Evolutionary conservation across 176 grass and related monocot genomes (phyloP).

Genomic region (Avena atlantica): DNA sequence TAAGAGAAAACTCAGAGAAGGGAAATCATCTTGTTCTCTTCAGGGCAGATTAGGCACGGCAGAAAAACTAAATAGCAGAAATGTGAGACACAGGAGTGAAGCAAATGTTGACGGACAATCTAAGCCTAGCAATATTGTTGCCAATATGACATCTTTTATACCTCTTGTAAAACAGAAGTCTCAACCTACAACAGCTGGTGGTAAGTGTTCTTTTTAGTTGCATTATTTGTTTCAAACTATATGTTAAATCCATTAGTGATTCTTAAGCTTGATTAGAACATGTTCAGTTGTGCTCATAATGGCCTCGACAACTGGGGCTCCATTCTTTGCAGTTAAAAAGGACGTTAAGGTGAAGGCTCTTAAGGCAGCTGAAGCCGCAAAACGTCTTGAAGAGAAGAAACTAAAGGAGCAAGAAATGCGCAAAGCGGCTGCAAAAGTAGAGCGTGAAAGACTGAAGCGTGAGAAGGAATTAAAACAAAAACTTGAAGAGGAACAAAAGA

Average conservation of each 20-base stretch:
- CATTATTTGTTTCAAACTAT: constrained; percentile 11
- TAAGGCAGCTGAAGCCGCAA: constrained; percentile 91
- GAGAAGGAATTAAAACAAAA: constrained; percentile 87
- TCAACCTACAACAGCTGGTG: constrained; percentile 53
- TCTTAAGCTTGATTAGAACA: constrained; percentile 24
- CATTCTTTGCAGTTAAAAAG: constrained; percentile 74
- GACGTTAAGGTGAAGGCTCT: constrained; percentile 92
- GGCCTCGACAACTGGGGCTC: constrained; percentile 20
- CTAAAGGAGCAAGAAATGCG: constrained; percentile 76
- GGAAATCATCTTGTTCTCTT: constrained; percentile 51
- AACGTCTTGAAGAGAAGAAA: constrained; percentile 88
- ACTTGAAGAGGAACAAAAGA: constrained; percentile 65
- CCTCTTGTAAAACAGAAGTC: constrained; percentile 79
- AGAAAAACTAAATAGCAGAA: constrained; percentile 46
- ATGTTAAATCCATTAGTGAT: constrained; percentile 23
- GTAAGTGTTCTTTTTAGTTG: constrained; percentile 55
- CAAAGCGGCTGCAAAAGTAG: constrained; percentile 77
- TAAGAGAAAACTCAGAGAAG: constrained; percentile 46
- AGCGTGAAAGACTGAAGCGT: constrained; percentile 75
- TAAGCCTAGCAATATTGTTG: constrained; percentile 85
- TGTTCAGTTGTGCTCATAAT: constrained; percentile 42
- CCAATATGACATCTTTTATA: constrained; percentile 82
- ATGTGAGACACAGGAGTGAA: constrained; percentile 55
- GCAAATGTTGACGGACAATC: constrained; percentile 53
- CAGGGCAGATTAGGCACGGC: constrained; percentile 54